These are phyloP conservation scores for Strobilomyces echinocephalus DNA, from an alignment of 768 basidiomycete species.

Conservation along the genomic window DNA sequence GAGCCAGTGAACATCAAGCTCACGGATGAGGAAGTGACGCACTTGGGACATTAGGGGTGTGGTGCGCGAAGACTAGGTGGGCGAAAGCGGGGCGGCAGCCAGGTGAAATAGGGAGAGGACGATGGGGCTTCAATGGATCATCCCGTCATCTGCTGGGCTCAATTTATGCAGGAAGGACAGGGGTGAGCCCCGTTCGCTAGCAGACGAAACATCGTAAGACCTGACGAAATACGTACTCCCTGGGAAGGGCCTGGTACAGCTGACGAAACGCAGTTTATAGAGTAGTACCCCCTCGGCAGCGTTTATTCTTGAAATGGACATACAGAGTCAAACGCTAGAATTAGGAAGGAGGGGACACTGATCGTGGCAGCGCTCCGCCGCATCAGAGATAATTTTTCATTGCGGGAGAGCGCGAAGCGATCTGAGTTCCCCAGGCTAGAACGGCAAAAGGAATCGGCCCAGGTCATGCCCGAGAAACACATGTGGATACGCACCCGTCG, in stretches of 20 bases:
- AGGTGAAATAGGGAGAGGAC: slow-evolving; percentile 6
- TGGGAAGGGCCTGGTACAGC: slow-evolving; percentile 28
- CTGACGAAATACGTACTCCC: slow-evolving; percentile 32
- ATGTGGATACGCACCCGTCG: not conserved
- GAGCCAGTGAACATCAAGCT: not conserved
- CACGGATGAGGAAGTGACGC: slow-evolving; percentile 1
- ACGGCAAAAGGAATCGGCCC: slow-evolving; percentile 5
- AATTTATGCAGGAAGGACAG: slow-evolving; percentile 28
- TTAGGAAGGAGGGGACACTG: slow-evolving; percentile 20
- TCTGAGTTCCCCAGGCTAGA: slow-evolving; percentile 14
- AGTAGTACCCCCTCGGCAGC: slow-evolving; percentile 18
- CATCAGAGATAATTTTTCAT: slow-evolving; percentile 20
- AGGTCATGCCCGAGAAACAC: slow-evolving; percentile 7
- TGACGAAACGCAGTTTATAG: slow-evolving; percentile 19
- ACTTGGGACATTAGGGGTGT: slow-evolving; percentile 24
- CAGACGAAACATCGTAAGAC: slow-evolving; percentile 24
- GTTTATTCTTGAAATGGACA: slow-evolving; percentile 28
- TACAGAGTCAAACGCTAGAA: slow-evolving; percentile 18
- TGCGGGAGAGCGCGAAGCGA: slow-evolving; percentile 13
- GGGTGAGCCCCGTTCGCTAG: slow-evolving; percentile 21
- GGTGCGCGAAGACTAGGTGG: not conserved
- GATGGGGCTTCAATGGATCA: slow-evolving; percentile 1
- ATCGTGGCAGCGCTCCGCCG: slow-evolving; percentile 18
- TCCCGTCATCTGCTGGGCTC: slow-evolving; percentile 9
- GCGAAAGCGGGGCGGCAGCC: not conserved